Conservation (phyloP, 1,284 basidiomycete species). For the Heterobasidion annosum region DNA sequence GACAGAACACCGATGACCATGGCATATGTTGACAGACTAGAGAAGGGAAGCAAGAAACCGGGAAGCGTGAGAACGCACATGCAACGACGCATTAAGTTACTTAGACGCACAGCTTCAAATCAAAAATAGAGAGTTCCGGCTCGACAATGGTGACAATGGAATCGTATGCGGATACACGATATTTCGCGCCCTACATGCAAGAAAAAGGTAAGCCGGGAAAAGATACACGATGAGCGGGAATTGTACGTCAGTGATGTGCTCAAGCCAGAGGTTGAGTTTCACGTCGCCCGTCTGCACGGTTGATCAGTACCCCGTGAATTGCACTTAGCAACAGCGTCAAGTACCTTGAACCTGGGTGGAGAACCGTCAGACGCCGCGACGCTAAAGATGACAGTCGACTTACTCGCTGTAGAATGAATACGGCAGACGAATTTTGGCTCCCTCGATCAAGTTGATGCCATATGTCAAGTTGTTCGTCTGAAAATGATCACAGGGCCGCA, state of each 20-base stretch:
- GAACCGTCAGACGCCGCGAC: not conserved
- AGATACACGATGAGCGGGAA: conserved; percentile 4
- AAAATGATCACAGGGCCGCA: not conserved
- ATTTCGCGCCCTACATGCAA: conserved; percentile 35
- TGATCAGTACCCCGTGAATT: not conserved
- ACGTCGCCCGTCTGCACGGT: conserved; percentile 61
- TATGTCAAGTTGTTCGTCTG: conserved; percentile 61
- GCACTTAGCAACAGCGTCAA: not conserved
- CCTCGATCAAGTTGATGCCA: conserved; percentile 50
- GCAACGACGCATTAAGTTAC: no score
- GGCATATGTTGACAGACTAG: conserved; percentile 69
- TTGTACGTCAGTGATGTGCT: conserved; percentile 58
- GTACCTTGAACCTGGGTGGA: conserved; percentile 52
- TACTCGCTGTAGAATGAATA: conserved; percentile 82
- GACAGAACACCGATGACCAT: conserved; percentile 60
- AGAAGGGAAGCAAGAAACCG: no score
- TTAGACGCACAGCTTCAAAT: conserved; percentile 64
- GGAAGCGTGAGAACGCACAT: no score
- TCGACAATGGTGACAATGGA: conserved; percentile 79
- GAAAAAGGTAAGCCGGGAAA: not conserved
- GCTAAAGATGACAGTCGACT: conserved; percentile 21
- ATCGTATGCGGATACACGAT: conserved; percentile 69
- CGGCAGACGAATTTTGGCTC: conserved; percentile 62
- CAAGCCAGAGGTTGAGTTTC: conserved; percentile 73
- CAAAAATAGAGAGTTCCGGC: conserved; percentile 71